Evolutionary conservation across 2,329 filamentous ascomycete species (phyloP).

Genomic region (Neopestalotiopsis sp.): DNA sequence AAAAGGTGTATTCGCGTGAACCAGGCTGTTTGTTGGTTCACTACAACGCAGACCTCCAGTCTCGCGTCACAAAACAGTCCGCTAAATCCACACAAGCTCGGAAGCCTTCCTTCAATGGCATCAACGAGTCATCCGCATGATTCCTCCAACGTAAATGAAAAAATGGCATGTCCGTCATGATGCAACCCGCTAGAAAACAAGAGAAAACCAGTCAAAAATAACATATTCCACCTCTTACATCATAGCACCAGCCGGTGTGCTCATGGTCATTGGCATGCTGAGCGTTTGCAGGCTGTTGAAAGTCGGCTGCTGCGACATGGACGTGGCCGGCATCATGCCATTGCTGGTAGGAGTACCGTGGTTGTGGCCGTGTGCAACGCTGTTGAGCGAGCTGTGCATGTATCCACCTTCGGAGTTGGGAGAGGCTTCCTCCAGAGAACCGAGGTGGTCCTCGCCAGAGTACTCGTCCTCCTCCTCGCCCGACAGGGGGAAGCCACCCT

Average conservation of each 20-base stretch:
- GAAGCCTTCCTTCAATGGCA: neutral
- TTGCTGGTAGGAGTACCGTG: conserved; percentile 36
- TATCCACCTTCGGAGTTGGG: conserved; percentile 74
- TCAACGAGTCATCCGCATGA: conserved; percentile 21
- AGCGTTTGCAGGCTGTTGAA: conserved; percentile 66
- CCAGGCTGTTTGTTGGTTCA: neutral
- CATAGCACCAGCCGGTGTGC: conserved; percentile 52
- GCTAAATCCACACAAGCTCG: conserved; percentile 2
- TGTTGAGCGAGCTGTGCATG: conserved; percentile 56
- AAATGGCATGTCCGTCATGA: conserved; percentile 28
- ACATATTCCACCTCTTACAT: conserved; percentile 32
- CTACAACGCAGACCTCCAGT: conserved; percentile 19
- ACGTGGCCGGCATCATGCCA: conserved; percentile 28
- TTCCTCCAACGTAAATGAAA: conserved; percentile 20
- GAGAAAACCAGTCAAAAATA: conserved; percentile 20
- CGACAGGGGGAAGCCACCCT: conserved; percentile 65
- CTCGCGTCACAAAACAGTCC: conserved; percentile 18
- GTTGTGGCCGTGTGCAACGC: conserved; percentile 42
- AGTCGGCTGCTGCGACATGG: conserved; percentile 41
- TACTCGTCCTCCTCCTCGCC: conserved; percentile 87
- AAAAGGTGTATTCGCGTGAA: neutral
- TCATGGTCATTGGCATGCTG: conserved; percentile 69
- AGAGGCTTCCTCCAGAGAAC: conserved; percentile 79
- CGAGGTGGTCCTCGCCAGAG: conserved; percentile 82
- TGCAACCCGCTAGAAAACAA: conserved; percentile 26